These are phyloP conservation scores for Coprinopsis cinerea DNA, from an alignment of 768 basidiomycete genomes.

Conservation along the genomic window DNA sequence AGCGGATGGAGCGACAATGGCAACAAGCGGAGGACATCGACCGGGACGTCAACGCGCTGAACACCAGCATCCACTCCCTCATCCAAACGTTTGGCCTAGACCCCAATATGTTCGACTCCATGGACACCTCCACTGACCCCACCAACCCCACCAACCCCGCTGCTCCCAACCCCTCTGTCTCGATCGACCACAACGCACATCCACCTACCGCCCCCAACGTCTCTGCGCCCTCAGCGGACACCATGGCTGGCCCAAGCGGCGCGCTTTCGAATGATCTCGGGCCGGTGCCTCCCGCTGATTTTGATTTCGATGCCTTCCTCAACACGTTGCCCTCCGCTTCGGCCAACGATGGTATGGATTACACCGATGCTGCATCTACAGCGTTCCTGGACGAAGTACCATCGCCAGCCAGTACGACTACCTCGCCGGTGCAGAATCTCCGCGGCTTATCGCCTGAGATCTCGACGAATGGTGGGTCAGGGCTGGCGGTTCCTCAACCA, in stretches of 20 bases:
- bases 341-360: conserved; percentile 5
- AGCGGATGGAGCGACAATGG: conserved; percentile 48
- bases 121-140: background rate
- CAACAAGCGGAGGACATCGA: conserved; percentile 59
- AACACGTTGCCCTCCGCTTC: conserved; percentile 11
- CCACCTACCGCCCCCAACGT: background rate
- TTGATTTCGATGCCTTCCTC: conserved; percentile 25
- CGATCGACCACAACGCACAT: background rate
- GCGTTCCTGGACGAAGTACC: conserved; percentile 25
- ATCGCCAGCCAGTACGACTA: conserved; percentile 17
- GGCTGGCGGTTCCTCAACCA: background rate
- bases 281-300: conserved; percentile 12
- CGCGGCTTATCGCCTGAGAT: conserved; percentile 18
- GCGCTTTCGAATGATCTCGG: conserved; percentile 2
- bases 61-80: conserved; percentile 62
- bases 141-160: background rate
- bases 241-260: conserved; percentile 4
- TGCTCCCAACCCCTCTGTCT: background rate
- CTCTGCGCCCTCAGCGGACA: background rate
- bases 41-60: conserved; percentile 65
- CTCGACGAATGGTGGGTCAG: background rate
- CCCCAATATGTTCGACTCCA: conserved; percentile 26
- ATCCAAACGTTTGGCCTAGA: conserved; percentile 70
- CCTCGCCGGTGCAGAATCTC: conserved; percentile 20
- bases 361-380: conserved; percentile 15